Base-by-base conservation (phyloP, 148 eudicot species). In the Persicaria maculosa region DNA sequence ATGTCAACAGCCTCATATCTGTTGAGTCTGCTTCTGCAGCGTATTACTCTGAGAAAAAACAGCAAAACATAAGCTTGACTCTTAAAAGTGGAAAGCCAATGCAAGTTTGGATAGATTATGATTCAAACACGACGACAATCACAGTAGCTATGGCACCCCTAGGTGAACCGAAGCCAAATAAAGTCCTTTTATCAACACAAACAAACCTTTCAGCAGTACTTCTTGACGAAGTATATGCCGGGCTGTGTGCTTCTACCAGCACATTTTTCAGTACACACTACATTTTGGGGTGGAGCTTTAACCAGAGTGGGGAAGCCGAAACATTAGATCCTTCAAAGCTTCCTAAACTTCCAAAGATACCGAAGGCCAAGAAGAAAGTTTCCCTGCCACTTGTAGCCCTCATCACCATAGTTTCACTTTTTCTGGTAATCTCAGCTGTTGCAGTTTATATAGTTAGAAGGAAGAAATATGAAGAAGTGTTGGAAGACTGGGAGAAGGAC, bases 211-310 rank as follows among this genome's bases (percentile, higher is more conserved):
- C 77, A n/a, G 19, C 5, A 22, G 44, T 75, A 2, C 45, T 75
- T 67, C 15, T 59, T 48, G 71, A 75, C 14, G 45, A 67, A 15
- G 64, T 64, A n/a, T 75, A 75, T 36, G 57, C 62, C 20, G 77
- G 78, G 52, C 31, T 76, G 61, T 50, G 73, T 53, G 16, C 78
- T 3, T 15, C 78, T 15, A 76, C 78, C 5, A 72, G 74, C 31
- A 4, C 67, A 10, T 1, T 69, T 17, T 3, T 72, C 9, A 69
- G 64, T 25, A 19, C 46, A 25, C 78, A 76, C 43, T 76, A 76
- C n/a, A n/a, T 76, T 12, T 52, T 76, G 25, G 78, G 78, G 6
- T 76, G 78, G 78, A 76, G 78, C 78, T 76, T 68, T 43, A 76
- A 44, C 31, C 57, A 52, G 47, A 62, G 19, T 12, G 77, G 77